These are phyloP conservation scores for Candida sp. DNA, from an alignment of 1,139 yeast genomes.

Conservation along the genomic window DNA sequence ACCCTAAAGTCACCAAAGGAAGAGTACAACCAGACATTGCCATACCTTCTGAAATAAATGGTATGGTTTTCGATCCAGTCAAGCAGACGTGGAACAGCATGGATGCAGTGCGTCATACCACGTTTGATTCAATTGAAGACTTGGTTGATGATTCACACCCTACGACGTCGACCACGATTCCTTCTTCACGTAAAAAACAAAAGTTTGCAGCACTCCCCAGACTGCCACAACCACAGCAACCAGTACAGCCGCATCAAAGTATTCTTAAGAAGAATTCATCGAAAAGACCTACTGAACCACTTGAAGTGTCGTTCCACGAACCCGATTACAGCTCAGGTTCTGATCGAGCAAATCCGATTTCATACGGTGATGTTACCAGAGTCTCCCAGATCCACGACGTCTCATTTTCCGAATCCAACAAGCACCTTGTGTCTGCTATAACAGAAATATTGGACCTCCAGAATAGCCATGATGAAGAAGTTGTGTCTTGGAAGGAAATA, in stretches of 20 bases:
- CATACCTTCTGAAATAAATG: constrained; percentile 41
- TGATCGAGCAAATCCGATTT: constrained; percentile 18
- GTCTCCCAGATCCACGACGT: constrained; percentile 48
- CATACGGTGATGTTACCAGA: constrained; percentile 37
- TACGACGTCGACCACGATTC: too few relatives aligned
- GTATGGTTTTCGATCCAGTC: constrained; percentile 43
- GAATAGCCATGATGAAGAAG: constrained; percentile 20
- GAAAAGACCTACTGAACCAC: constrained; percentile 5
- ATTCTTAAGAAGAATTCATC: constrained; percentile 17
- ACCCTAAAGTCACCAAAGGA: constrained; percentile 25
- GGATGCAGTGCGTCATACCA: constrained; percentile 20
- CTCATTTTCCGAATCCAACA: constrained; percentile 54
- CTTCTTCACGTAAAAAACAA: too few relatives aligned
- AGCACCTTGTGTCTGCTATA: constrained; percentile 48
- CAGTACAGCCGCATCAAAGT: constrained; percentile 9
- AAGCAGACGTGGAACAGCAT: constrained; percentile 42
- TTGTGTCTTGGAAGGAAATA: constrained; percentile 48
- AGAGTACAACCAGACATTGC: constrained; percentile 36
- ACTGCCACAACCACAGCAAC: constrained; percentile 1
- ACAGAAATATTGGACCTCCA: constrained; percentile 42
- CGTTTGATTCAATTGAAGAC: constrained; percentile 51
- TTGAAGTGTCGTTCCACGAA: constrained; percentile 48
- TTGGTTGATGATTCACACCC: constrained; percentile 23
- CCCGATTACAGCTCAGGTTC: constrained; percentile 15
- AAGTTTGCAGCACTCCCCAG: too few relatives aligned